Conservation (phyloP, 164 flowering plant genomes). For the Houttuynia cordata region DNA sequence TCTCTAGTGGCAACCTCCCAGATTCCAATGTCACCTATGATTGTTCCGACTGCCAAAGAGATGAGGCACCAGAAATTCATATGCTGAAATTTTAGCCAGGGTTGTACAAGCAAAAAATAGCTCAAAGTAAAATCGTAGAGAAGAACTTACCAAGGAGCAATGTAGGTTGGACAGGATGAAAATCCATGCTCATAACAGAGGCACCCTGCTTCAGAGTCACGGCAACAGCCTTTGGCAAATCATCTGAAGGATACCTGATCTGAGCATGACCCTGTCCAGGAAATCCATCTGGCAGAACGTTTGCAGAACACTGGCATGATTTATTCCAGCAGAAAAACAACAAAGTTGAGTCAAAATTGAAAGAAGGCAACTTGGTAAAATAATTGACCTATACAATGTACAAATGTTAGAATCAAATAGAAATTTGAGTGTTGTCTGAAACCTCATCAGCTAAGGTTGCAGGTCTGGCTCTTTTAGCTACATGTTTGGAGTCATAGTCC, state of each 20-base stretch:
- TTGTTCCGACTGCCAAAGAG: conserved; percentile 58
- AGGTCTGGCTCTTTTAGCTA: conserved; percentile 54
- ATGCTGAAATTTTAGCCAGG: background rate
- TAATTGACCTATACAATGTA: background rate
- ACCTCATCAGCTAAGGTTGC: conserved; percentile 71
- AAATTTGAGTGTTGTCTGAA: background rate
- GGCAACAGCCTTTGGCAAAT: conserved; percentile 63
- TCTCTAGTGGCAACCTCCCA: conserved; percentile 77
- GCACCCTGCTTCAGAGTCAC: conserved; percentile 62
- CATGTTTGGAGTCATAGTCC: no score
- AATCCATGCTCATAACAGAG: conserved; percentile 87
- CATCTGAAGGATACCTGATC: conserved; percentile 29
- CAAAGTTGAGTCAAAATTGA: background rate
- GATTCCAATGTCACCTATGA: conserved; percentile 57
- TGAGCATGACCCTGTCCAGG: conserved; percentile 48
- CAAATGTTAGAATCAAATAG: no score
- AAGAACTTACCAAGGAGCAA: conserved; percentile 54
- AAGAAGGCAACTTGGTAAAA: background rate
- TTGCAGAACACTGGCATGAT: conserved; percentile 59
- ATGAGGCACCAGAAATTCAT: background rate
- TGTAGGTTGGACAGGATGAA: conserved; percentile 72
- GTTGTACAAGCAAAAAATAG: background rate
- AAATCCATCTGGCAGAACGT: conserved; percentile 47
- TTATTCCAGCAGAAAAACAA: background rate
- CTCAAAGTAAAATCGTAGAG: no score